phyloP scores from a whole-genome alignment of 2,329 filamentous ascomycete species.

The Lecanicillium sp. region DNA sequence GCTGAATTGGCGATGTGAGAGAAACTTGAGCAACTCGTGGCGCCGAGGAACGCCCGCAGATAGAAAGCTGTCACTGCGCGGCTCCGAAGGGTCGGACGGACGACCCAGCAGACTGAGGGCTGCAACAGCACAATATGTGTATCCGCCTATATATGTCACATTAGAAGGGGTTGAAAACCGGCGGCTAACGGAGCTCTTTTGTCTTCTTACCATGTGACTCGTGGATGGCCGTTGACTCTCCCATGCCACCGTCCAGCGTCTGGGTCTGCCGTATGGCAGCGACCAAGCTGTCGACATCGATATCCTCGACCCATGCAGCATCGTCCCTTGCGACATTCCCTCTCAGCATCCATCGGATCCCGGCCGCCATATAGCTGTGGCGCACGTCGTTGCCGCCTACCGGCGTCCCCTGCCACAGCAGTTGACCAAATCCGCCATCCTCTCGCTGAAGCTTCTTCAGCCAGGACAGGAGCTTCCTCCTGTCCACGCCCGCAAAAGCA shows the following conservation, averaged over 20 bases:
- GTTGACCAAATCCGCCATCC: conserved; percentile 90
- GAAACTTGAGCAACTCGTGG: conserved; percentile 39
- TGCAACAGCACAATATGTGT: conserved; percentile 81
- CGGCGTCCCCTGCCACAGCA: conserved; percentile 52
- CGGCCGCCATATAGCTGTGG: conserved; percentile 78
- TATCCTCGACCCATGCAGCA: conserved; percentile 55
- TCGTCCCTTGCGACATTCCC: conserved; percentile 47
- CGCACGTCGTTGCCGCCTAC: conserved; percentile 78
- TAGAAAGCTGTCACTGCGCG: no score
- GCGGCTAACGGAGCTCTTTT: neutral
- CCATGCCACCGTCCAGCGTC: conserved; percentile 80
- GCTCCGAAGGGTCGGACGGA: conserved; percentile 24
- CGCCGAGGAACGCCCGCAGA: conserved; percentile 2
- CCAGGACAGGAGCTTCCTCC: conserved; percentile 64
- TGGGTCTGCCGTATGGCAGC: conserved; percentile 63
- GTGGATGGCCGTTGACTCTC: conserved; percentile 61
- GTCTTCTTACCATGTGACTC: conserved; percentile 67
- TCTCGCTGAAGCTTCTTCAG: conserved; percentile 65
- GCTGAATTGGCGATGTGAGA: conserved; percentile 56
- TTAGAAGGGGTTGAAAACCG: no score
- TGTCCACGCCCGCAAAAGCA: conserved; percentile 57
- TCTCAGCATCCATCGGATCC: conserved; percentile 73
- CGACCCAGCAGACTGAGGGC: conserved; percentile 70
- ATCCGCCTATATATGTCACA: conserved; percentile 55
- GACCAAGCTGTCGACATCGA: conserved; percentile 64